Base-by-base conservation (phyloP, 1,139 yeast genomes). In the Meyerozyma smithsonii region DNA sequence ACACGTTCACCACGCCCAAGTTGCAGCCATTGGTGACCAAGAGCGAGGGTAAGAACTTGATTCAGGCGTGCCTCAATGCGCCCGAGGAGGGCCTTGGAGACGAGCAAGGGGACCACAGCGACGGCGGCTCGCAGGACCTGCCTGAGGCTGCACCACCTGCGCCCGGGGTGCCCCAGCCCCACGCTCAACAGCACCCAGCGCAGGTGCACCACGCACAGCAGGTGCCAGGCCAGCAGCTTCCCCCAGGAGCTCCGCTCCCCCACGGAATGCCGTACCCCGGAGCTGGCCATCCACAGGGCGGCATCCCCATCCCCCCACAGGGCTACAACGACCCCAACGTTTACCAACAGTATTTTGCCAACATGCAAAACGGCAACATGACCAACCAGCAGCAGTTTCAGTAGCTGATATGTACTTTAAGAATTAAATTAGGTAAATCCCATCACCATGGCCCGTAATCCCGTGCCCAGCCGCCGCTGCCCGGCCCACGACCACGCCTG, bases 1-100 rank as follows among this genome's bases (percentile, higher is more conserved):
- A 92, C 64, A 92, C 98, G n/a, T 92, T 92, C 62, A 90, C 97
- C 40, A 94, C 98, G 7, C 98, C 98, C 42, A 92, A 92, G 64
- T 79, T 92, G 56, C 98, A 94, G 64, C 98, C 98, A 11, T 77
- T 92, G 53, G 98, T 92, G 41, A 92, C 97, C 28, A 90, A 92
- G 64, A 84, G 95, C 35, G 98, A 92, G 66, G 98, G 98, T 50
- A 90, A 92, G 64, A 89, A 89, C 62, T 76, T 92, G 56, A 92
- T 92, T 58, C 97, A 92, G 70, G 96, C 97, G 11, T 92, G 98
- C 63, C 73, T 92, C 56, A 92, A 92, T 61, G 97, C 97, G 5
- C 96, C 97, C 17, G 92, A 84, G 55, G 78, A 72, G 51, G 75
- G 74, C 0, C 61, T 71, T 51, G 75, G 73, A 34, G 90, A 83